These are phyloP conservation scores for Mycena sanguinolenta DNA, from an alignment of 768 basidiomycete species.

Conservation along the genomic window DNA sequence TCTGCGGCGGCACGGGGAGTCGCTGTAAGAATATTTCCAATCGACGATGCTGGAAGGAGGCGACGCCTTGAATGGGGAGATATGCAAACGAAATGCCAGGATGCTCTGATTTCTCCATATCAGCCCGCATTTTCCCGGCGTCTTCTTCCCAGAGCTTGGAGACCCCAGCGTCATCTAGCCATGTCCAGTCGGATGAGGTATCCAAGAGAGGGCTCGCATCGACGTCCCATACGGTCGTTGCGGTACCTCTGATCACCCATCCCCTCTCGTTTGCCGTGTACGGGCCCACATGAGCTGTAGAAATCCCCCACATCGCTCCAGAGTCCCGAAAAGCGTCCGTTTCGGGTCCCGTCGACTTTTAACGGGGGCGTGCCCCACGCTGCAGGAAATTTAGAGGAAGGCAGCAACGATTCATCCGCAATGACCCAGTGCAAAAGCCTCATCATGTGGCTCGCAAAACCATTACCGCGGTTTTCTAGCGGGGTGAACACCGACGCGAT, in stretches of 20 bases:
- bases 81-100: conserved; percentile 50
- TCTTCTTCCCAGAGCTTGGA: conserved; percentile 57
- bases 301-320: conserved; percentile 69
- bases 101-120: conserved; percentile 39
- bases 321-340: conserved; percentile 61
- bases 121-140: conserved; percentile 48
- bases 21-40: conserved; percentile 41
- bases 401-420: conserved; percentile 46
- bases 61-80: conserved; percentile 62
- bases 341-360: conserved; percentile 48
- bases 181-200: conserved; percentile 40
- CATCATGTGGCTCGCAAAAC: conserved; percentile 77
- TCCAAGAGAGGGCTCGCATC: background rate
- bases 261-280: conserved; percentile 48
- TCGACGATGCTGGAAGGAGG: conserved; percentile 57
- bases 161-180: conserved; percentile 54
- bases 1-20: conserved; percentile 31
- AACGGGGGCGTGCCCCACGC: conserved; percentile 63
- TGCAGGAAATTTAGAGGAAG: conserved; percentile 42
- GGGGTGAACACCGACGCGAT: conserved; percentile 73
- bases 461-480: conserved; percentile 60
- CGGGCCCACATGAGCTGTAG: conserved; percentile 58
- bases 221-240: conserved; percentile 58
- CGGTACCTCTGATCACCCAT: conserved; percentile 56
- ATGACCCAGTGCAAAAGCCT: conserved; percentile 70